Base-by-base conservation (phyloP, 257 asterid species). In the Dorcoceras hygrometricum region DNA sequence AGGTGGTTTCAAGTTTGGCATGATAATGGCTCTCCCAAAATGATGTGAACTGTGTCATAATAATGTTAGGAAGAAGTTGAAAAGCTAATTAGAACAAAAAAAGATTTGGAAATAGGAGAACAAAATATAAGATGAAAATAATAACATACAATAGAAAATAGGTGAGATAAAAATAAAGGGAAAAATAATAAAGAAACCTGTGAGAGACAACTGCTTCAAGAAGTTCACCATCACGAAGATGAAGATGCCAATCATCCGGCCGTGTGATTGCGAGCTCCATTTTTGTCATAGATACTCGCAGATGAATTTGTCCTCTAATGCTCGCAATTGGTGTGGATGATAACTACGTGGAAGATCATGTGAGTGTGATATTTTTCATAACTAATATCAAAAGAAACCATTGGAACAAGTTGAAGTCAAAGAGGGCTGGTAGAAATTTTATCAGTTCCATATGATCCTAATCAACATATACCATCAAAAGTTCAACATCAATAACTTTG, bases 191-290 rank as follows among this genome's bases (percentile, higher is more conserved):
- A 43, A 8, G 10, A 48, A 6, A 89, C 97, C 97, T 92, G 86
- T 93, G 98, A 69, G 88, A 29, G 34, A 79, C 87, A 66, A 93
- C 88, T 25, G 90, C 82, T 75, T 86, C 80, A 59, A 93, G 98
- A 78, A 90, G 87, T 58, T 88, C 87, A 25, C 97, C 95, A 69
- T 93, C 98, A 69, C 97, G 98, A 59, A 93, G 96, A 89, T 93
- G 98, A 80, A 93, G 98, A 81, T 90, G 98, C 98, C 97, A 93
- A 77, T 93, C 98, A 82, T 93, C 98, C 34, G 98, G 97, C 23
- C 77, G 88, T 14, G 90, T 79, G 57, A 90, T 82, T 22, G 97
- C 77, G 66, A 90, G 84, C 85, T 84, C 90, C 98, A 91, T 81
- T 54, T 73, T 85, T 6, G 59, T 43, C 50, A 78, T 64, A 63